Evolutionary conservation across 495 filamentous ascomycete genomes (phyloP).

Genomic region (Neurospora sp.): DNA sequence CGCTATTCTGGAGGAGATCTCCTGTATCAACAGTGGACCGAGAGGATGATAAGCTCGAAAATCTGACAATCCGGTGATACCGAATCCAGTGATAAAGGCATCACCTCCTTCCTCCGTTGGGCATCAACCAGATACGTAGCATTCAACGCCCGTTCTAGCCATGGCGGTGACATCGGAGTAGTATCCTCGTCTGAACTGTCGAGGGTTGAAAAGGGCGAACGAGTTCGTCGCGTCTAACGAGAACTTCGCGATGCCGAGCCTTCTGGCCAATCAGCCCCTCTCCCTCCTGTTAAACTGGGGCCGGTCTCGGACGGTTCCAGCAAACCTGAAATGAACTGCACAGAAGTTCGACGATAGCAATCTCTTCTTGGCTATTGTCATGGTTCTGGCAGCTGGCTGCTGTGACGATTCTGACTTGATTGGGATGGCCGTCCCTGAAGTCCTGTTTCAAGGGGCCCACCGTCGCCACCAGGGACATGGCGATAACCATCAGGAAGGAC

Average conservation of each 20-base stretch:
- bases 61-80: background rate
- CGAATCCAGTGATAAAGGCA: background rate
- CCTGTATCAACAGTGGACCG: background rate
- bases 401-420: background rate
- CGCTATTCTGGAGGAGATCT: background rate
- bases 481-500: background rate
- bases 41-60: background rate
- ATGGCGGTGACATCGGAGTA: background rate
- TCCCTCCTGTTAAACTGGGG: background rate
- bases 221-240: background rate
- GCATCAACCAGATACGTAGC: background rate
- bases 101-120: background rate
- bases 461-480: conserved; percentile 2
- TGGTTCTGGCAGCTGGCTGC: background rate
- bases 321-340: background rate
- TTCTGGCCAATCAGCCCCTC: background rate
- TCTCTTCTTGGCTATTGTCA: background rate
- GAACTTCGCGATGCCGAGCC: background rate
- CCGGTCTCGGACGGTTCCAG: background rate
- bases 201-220: background rate
- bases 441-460: conserved; percentile 9
- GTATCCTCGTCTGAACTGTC: background rate
- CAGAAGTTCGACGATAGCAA: background rate
- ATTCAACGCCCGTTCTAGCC: background rate
- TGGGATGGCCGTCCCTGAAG: background rate